These are phyloP conservation scores for Claviceps citrina DNA, from an alignment of 2,329 filamentous ascomycete genomes.

Conservation along the genomic window DNA sequence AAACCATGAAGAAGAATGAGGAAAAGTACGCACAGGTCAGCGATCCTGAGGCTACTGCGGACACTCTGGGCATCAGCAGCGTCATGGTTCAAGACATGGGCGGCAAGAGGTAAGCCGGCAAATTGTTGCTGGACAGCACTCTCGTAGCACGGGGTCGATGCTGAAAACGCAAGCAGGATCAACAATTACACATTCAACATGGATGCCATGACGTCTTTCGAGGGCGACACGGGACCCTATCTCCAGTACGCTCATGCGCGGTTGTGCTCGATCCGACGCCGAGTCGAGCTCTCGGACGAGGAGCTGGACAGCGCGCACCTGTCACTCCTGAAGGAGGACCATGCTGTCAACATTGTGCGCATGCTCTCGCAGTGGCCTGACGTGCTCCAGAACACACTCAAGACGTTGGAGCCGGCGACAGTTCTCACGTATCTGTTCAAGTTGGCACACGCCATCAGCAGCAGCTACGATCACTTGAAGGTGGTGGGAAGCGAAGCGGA, in stretches of 20 bases:
- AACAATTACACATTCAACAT: slow-evolving; percentile 62
- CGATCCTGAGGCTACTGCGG: slow-evolving; percentile 66
- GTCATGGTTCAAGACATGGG: slow-evolving; percentile 99
- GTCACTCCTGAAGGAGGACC: slow-evolving; percentile 52
- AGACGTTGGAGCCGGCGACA: slow-evolving; percentile 60
- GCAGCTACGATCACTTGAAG: slow-evolving; percentile 66
- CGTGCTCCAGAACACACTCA: slow-evolving; percentile 67
- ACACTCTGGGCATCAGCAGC: slow-evolving; percentile 79
- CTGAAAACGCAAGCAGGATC: slow-evolving; percentile 23
- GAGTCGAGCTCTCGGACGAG: slow-evolving; percentile 35
- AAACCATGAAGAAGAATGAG: slow-evolving; percentile 84
- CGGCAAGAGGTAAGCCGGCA: slow-evolving; percentile 59
- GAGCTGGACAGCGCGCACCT: slow-evolving; percentile 51
- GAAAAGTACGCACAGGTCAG: slow-evolving; percentile 82
- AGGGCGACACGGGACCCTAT: slow-evolving; percentile 74
- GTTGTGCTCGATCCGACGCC: slow-evolving; percentile 48
- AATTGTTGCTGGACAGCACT: too few species aligned
- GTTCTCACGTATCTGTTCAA: slow-evolving; percentile 55
- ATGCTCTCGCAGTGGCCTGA: slow-evolving; percentile 75
- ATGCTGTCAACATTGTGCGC: slow-evolving; percentile 59
- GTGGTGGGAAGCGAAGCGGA: slow-evolving; percentile 67
- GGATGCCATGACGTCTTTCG: slow-evolving; percentile 68
- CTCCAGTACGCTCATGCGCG: slow-evolving; percentile 71
- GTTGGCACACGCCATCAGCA: slow-evolving; percentile 68
- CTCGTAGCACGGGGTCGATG: too few species aligned